Base-by-base conservation (phyloP, 2,329 filamentous ascomycete species). In the Trichoderma sp. region DNA sequence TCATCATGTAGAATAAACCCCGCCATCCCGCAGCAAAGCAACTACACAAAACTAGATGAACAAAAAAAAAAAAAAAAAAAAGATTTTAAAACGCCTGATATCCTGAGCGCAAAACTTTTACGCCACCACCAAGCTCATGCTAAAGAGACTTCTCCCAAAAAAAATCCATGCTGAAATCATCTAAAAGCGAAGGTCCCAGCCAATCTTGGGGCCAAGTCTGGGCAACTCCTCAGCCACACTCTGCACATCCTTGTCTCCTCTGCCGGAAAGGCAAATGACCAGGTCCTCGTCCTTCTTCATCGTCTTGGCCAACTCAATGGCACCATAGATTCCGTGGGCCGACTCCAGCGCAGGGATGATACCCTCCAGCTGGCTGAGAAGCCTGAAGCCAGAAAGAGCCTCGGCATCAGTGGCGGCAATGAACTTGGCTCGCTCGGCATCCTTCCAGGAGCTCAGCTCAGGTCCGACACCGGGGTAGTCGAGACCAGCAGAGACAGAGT, bases 201-300 rank as follows among this genome's bases (percentile, higher is more conserved):
- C 93, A 79, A 99, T 98, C 83, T 91, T 84, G 8, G 95, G 95
- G 0, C 95, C 94, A 70, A 99, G 80, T 73, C 86, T 91, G 19
- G 94, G 94, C 76, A 99, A 81, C 81, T 97, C 93, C 76, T 99
- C 95, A 0, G 95, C 95, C 61, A 99, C 94, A 75, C 92, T 97
- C 87, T 99, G 94, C 68, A 99, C 95, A 77, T 99, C 95, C 88
- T 99, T 99, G 81, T 99, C 95, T 70, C 95, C 95, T 73, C 95
- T 86, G 9, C 95, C 95, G 76, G 92, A 96, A 42, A 99, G 79
- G 81, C 94, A 98, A 70, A 99, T 94, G 69, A 99, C 94, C 32
- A 99, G 82, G 76, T 98, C 93, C 81, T 97, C 83, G 63, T 87
- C 93, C 82, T 93, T 92, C 72, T 86, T 85, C 92, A 97, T 94